phyloP scores from a whole-genome alignment of 768 basidiomycete genomes.

The Lentinula boryana region DNA sequence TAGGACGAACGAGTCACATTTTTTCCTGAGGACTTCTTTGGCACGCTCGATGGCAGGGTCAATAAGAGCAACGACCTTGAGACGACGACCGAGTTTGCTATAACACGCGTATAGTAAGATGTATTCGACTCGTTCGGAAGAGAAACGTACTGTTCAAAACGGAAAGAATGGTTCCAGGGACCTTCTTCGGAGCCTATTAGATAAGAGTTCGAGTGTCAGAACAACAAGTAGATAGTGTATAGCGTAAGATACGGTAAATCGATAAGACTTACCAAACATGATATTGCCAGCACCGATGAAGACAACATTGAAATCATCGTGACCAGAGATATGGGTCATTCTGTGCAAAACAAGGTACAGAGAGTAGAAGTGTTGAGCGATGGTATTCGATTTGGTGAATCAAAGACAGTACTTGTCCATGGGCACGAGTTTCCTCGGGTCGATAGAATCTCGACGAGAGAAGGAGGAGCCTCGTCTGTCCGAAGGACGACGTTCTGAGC shows the following conservation, averaged over 20 bases:
- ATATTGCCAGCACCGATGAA: conserved; percentile 97
- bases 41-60: conserved; percentile 88
- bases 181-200: conserved; percentile 74
- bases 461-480: conserved; percentile 46
- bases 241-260: neutral
- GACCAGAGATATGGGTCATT: conserved; percentile 44
- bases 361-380: conserved; percentile 2
- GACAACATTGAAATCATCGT: conserved; percentile 86
- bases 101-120: neutral
- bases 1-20: conserved; percentile 88
- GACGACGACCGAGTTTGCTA: conserved; percentile 91
- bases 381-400: neutral
- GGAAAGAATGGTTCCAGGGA: conserved; percentile 91
- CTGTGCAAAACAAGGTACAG: conserved; percentile 24
- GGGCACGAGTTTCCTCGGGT: conserved; percentile 67
- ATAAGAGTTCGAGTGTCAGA: neutral
- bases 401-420: conserved; percentile 66
- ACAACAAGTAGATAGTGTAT: neutral
- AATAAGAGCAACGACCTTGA: conserved; percentile 93
- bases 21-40: conserved; percentile 73
- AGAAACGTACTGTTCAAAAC: conserved; percentile 71
- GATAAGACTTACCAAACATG: conserved; percentile 73
- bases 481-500: conserved; percentile 34
- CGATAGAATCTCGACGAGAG: conserved; percentile 69
- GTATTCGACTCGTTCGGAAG: conserved; percentile 8